A percentile compares a stretch with the other conserved stretches of the same genome.
These are phyloP conservation scores for Pisolithus tinctorius DNA, from an alignment of 768 basidiomycete species.

Conservation along the genomic window DNA sequence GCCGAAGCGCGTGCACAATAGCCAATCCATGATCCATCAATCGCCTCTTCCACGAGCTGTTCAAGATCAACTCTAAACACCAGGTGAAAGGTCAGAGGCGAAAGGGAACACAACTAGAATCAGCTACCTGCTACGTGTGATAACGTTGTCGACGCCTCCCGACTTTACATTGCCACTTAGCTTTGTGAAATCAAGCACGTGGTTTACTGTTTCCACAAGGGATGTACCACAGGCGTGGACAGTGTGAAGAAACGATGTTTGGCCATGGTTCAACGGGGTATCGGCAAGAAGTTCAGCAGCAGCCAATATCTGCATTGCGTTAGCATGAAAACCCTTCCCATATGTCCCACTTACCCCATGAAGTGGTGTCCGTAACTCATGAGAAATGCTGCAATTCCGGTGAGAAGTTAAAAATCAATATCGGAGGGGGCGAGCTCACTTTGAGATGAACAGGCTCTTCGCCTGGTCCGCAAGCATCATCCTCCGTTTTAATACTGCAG, in stretches of 20 bases:
- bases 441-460: constrained; percentile 87
- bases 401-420: constrained; percentile 7
- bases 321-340: neutral
- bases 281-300: constrained; percentile 89
- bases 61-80: constrained; percentile 59
- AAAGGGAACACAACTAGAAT: neutral
- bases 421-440: constrained; percentile 38
- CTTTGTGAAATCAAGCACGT: constrained; percentile 94
- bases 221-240: constrained; percentile 95
- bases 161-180: constrained; percentile 79
- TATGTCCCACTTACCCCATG: constrained; percentile 58
- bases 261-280: constrained; percentile 73
- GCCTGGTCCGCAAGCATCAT: constrained; percentile 96
- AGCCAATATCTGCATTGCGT: constrained; percentile 61
- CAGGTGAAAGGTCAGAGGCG: neutral
- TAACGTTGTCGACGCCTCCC: constrained; percentile 72
- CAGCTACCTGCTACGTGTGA: constrained; percentile 54
- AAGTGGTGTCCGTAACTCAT: constrained; percentile 84
- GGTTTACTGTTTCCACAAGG: constrained; percentile 93
- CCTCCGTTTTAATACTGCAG: constrained; percentile 83
- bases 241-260: constrained; percentile 83
- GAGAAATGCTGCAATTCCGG: constrained; percentile 61
- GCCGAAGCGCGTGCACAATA: constrained; percentile 73
- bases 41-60: constrained; percentile 80
- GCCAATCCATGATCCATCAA: constrained; percentile 94